Percentiles rank a stretch among this genome's conserved stretches.
Evolutionary conservation across 352 stramenopile species (phyloP).

Genomic region (Globisporangium emineosum): DNA sequence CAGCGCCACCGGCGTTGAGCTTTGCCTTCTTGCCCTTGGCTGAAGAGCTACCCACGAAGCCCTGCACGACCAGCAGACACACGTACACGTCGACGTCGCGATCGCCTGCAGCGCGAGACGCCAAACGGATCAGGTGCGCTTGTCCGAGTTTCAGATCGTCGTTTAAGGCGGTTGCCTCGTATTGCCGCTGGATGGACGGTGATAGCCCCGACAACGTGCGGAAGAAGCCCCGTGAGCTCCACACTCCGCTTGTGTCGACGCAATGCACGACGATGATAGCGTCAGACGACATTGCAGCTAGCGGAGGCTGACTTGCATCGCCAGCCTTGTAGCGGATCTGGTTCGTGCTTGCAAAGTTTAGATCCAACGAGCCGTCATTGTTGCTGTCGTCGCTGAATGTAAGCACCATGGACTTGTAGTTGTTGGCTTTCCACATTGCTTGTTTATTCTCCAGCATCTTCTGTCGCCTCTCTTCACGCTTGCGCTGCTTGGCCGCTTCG

Average conservation of each 20-base stretch:
- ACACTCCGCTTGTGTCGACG: conserved; percentile 71
- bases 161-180: conserved; percentile 52
- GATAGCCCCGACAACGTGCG: conserved; percentile 52
- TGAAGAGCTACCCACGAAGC: conserved; percentile 30
- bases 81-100: conserved; percentile 35
- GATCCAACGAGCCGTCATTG: conserved; percentile 7
- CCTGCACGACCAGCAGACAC: conserved; percentile 72
- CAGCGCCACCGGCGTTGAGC: conserved; percentile 3
- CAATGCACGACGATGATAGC: conserved; percentile 67
- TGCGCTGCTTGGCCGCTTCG: conserved; percentile 38
- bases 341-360: conserved; percentile 16
- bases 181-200: conserved; percentile 50
- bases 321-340: conserved; percentile 50
- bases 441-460: conserved; percentile 46
- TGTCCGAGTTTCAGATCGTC: conserved; percentile 70
- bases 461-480: conserved; percentile 39
- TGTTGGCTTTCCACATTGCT: conserved; percentile 53
- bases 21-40: conserved; percentile 49
- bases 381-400: background rate
- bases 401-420: conserved; percentile 56
- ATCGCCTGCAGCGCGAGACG: conserved; percentile 12
- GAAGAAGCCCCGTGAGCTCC: conserved; percentile 75
- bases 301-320: conserved; percentile 48
- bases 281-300: conserved; percentile 17
- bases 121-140: conserved; percentile 57